Evolutionary conservation across 2,329 filamentous ascomycete genomes (phyloP), one percentile per base, ranked within the genome.

Genomic region (Colletotrichum truncatum): DNA sequence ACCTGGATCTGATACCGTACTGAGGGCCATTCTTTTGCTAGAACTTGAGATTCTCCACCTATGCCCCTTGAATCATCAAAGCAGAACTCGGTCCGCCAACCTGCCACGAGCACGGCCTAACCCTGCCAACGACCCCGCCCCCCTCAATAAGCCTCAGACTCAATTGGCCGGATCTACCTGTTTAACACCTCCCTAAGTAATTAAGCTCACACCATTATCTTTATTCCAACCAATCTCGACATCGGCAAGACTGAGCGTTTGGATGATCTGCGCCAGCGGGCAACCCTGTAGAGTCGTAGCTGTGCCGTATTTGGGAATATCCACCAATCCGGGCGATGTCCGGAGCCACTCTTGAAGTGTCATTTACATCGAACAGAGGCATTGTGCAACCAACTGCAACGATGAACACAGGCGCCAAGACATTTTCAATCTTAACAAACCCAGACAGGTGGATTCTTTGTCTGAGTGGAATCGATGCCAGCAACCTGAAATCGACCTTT

Each of bases 101-200:
- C 34, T 57, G 59, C 49, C 12, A 36, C 34, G 34, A 41, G 43
- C 52, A 61, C 41, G 43, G 59, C 25, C 43, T 43, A 34, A 23
- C 52, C 34, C 18, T 41, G 43, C 59, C 59, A 57, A 63, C 41
- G 9, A 21, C 11, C 12, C 18, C 52, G 28, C 25, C 25, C 59
- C 45, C 52, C 58, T 63, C 52, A 63, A 63, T 63, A 51, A 63
- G 43, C 52, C 51, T 57, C 43, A 57, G n/a, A 63, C 59, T 21
- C 59, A 9, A 1, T 34, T 57, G 34, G 7, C 43, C 34, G 45
- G 1, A 28, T 51, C 11, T 32, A 45, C 41, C 6, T 12, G 14
- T 21, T 28, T 16, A 34, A 4, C 34, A 43, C 16, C 25, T 26
- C 26, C 32, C 25, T 11, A 39, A 51, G 59, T 11, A 63, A 63